Base-by-base conservation (phyloP, 2,329 filamentous ascomycete genomes). In the Claviceps capensis region DNA sequence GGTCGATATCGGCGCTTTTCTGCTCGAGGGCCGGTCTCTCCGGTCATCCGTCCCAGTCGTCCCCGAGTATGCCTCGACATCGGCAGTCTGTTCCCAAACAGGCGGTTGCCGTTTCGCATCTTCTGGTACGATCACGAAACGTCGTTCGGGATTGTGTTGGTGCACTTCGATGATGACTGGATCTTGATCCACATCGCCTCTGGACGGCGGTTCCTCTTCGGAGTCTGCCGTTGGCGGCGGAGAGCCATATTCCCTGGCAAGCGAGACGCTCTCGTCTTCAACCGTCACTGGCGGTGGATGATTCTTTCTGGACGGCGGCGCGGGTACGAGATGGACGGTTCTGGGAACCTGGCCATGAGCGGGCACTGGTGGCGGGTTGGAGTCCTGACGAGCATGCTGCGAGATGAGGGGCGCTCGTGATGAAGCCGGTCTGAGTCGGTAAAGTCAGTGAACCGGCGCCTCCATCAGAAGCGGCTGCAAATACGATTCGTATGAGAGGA, bases 131-230 rank as follows among this genome's bases (percentile, higher is more conserved):
- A 84, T 66, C 8, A 86, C 79, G 58, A 83, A 87, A 41, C 83
- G 77, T 40, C 79, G 75, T 62, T 88, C 84, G 4, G 75, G 73
- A 57, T 80, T 81, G 59, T 74, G 63, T 53, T 79, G 74, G 58
- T 72, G 69, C 50, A 85, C 77, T 52, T 84, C 80, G 52, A 83
- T 67, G 23, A 90, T 70, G 48, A 89, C 71, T 13, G 81, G 81
- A 26, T 81, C 69, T 61, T 90, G 86, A 50, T 89, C 83, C 53
- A 83, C 66, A 5, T 78, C 76, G 41, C 86, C 86, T 52, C 78
- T 77, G 53, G 76, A 75, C 48, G 74, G 72, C 30, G 78, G 74
- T 53, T 83, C 79, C 57, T 83, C 82, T 52, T 70, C 72, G 51
- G 55, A 57, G 11, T 54, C 40, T 17, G 57, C 60, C 44, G 58